Evolutionary conservation across 192 early-diverging fungal species (phyloP).

Genomic region (Jimgerdemannia flammicorona): DNA sequence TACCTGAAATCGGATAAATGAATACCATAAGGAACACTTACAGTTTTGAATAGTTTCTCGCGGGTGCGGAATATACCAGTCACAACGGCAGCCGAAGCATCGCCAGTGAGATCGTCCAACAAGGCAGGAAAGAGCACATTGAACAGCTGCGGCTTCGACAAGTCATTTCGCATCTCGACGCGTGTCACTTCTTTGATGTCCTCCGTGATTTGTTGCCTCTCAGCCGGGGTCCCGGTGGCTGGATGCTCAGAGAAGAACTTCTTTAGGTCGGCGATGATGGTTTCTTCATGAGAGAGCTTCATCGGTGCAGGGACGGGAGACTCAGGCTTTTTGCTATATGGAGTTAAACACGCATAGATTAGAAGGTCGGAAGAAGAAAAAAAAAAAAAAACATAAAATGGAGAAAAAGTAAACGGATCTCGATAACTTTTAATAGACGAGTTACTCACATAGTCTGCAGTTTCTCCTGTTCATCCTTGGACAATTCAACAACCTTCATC

Average conservation of each 20-base stretch:
- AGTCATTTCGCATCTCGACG: conserved; percentile 77
- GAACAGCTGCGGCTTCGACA: conserved; percentile 76
- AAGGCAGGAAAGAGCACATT: conserved; percentile 59
- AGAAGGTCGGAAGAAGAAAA: neutral
- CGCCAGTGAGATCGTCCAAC: conserved; percentile 40
- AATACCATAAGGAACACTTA: conserved; percentile 11
- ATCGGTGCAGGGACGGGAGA: neutral
- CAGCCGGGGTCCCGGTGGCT: conserved; percentile 16
- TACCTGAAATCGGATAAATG: neutral
- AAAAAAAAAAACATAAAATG: neutral
- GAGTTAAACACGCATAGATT: neutral
- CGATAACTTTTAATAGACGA: too few species aligned
- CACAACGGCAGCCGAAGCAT: conserved; percentile 29
- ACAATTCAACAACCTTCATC: conserved; percentile 59
- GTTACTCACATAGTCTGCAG: conserved; percentile 16
- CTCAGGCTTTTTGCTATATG: conserved; percentile 14
- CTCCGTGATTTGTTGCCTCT: conserved; percentile 36
- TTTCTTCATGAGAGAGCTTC: conserved; percentile 34
- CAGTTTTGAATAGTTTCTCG: conserved; percentile 41
- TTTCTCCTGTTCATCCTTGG: conserved; percentile 54
- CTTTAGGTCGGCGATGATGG: conserved; percentile 51
- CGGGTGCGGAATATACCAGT: conserved; percentile 30
- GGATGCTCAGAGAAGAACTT: conserved; percentile 34
- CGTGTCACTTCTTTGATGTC: conserved; percentile 81
- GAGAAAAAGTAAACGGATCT: neutral